Evolutionary conservation across 176 grass and related monocot genomes (phyloP), one percentile per base, ranked within the genome.

Genomic region (Paspalum vaginatum): DNA sequence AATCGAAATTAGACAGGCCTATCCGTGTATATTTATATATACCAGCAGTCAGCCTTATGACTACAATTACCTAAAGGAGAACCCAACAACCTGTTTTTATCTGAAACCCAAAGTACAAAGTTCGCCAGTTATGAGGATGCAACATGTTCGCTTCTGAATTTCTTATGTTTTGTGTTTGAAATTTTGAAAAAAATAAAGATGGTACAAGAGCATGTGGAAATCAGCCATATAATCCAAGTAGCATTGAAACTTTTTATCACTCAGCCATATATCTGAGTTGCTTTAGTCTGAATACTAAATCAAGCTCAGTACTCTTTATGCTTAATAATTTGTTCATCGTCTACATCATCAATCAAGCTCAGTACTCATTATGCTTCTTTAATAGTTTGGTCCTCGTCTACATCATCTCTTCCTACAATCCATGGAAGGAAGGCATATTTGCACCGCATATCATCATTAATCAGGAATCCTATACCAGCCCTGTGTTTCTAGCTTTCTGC

Each of bases 171-270:
- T 17, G n/a, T 11, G 66, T 59, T 27, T 78, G 25, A 43, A 12
- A 2, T 27, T 63, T 41, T 47, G 15, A 37, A 54, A 49, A 18
- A 42, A 49, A 13, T 60, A 55, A 41, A 44, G 15, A 77, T n/a
- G 61, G 43, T 41, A 49, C 73, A 79, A n/a, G 11, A 66, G 15
- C 64, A 87, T 72, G 66, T 52, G 20, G 9, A 59, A 66, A 67
- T 14, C 61, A 61, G n/a, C 12, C 4, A 2, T 61, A 18, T 50
- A 61, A 61, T 42, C 32, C 5, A 70, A 26, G 2, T 51, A 81
- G 14, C 11, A 72, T 42, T 25, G 65, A 79, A 54, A 46, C 18
- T 45, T 54, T 38, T 37, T 46, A 39, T 76, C 26, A 17, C 2
- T 7, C 9, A 38, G 38, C 17, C 9, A n/a, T 62, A 32, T 51